Base-by-base conservation (phyloP, 495 filamentous ascomycete genomes). In the Peziza echinospora region DNA sequence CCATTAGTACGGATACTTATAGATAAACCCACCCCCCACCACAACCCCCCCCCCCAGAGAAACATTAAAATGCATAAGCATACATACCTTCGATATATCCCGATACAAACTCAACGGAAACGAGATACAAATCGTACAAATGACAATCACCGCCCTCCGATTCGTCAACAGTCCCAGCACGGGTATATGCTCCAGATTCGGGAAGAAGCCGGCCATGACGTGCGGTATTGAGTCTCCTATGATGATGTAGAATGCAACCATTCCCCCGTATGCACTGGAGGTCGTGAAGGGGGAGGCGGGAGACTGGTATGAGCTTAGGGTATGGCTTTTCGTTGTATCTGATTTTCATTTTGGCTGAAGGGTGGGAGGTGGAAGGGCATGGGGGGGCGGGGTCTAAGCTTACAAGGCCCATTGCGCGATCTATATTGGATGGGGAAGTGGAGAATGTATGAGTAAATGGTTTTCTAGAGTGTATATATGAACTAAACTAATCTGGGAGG, bases 191-290 rank as follows among this genome's bases (percentile, higher is more conserved):
- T 64, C 60, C 24, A 96, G 60, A 5, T 71, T 72, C 1, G 91
- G 89, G 62, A 86, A 92, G 8, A 93, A 56, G 9, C 85, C 83
- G 16, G 65, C 64, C 52, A 94, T 57, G 25, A 97, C 89, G 62
- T 84, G 82, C 0, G 89, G 89, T 53, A 97, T 93, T 1, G 82
- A 81, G 60, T 97, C 89, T 21, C 89, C 89, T 21, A 97, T 78
- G 60, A 97, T 94, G 47, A 97, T 82, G 47, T 86, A 89, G 64
- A 93, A 97, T 19, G 91, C 91, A 34, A 96, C 72, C 91, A 96
- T 96, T 43, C 91, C 89, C 39, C 89, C 91, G 62, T 94, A 97
- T 41, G 91, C 89, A 70, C 68, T 71, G 47, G 11, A 11, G 11
- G 28, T 37, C 9, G 9, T 37, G n/a, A 37, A 16, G n/a, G 9